phyloP scores from a whole-genome alignment of 1,284 basidiomycete species.

The Schizophyllum commune region DNA sequence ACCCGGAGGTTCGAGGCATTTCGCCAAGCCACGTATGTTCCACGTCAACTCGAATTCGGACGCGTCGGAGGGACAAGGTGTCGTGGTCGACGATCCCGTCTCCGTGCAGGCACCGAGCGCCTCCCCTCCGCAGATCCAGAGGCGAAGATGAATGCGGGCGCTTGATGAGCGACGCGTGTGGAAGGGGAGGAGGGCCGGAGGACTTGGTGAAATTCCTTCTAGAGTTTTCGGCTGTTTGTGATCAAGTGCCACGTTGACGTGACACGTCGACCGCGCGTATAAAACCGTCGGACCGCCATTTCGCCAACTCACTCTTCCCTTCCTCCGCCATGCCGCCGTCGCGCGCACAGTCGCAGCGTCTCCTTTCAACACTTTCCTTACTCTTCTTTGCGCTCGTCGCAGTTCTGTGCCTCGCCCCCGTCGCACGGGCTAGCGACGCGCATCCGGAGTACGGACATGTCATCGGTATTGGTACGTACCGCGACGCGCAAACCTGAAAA shows the following conservation, averaged over 20 bases:
- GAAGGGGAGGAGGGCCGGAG: background rate
- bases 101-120: background rate
- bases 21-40: too few relatives aligned
- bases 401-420: conserved; percentile 54
- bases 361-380: conserved; percentile 59
- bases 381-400: conserved; percentile 58
- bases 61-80: too few relatives aligned
- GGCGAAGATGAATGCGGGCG: background rate
- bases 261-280: background rate
- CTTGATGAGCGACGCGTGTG: background rate
- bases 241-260: background rate
- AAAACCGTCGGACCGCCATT: background rate
- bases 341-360: conserved; percentile 48
- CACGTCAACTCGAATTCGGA: too few relatives aligned
- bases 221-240: background rate
- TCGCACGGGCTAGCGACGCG: conserved; percentile 48
- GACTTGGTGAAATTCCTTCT: background rate
- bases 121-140: too few relatives aligned
- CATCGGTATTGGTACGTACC: conserved; percentile 83
- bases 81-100: background rate
- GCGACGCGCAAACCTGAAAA: background rate
- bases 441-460: conserved; percentile 80
- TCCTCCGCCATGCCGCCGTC: conserved; percentile 38
- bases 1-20: too few relatives aligned
- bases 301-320: background rate